Evolutionary conservation across 805 yeast genomes (phyloP).

Genomic region (Pichia nanzhaoensis): DNA sequence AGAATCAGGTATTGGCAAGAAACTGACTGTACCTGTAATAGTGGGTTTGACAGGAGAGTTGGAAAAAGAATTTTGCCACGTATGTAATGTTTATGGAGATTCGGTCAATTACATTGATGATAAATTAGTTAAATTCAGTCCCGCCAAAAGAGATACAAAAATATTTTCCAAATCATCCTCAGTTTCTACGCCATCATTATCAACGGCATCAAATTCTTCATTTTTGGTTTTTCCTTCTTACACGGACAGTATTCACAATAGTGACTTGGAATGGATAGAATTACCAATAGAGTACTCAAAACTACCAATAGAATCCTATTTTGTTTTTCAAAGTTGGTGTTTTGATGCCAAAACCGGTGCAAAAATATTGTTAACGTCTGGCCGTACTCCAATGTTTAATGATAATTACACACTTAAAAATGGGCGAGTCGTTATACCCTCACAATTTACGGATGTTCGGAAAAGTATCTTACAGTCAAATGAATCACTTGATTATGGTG

Average conservation of each 20-base stretch:
- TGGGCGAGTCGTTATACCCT: slow-evolving; percentile 36
- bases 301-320: slow-evolving; percentile 53
- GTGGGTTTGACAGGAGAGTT: slow-evolving; percentile 8
- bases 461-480: background rate
- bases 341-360: slow-evolving; percentile 45
- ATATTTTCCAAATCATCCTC: background rate
- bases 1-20: slow-evolving; percentile 35
- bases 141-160: background rate
- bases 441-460: background rate
- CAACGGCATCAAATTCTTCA: background rate
- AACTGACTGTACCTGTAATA: slow-evolving; percentile 39
- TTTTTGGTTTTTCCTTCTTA: background rate
- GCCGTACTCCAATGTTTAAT: slow-evolving; percentile 36
- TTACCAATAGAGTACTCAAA: slow-evolving; percentile 69
- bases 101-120: background rate
- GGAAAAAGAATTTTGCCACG: background rate
- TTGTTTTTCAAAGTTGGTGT: slow-evolving; percentile 64
- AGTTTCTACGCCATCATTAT: background rate
- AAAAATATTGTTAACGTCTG: slow-evolving; percentile 48
- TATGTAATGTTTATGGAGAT: background rate
- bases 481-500: background rate
- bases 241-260: too few species aligned
- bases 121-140: background rate
- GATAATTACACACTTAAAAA: slow-evolving; percentile 50
- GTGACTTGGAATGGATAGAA: slow-evolving; percentile 41